phyloP scores from a whole-genome alignment of 1,139 yeast species.

The Geotrichum candidum region DNA sequence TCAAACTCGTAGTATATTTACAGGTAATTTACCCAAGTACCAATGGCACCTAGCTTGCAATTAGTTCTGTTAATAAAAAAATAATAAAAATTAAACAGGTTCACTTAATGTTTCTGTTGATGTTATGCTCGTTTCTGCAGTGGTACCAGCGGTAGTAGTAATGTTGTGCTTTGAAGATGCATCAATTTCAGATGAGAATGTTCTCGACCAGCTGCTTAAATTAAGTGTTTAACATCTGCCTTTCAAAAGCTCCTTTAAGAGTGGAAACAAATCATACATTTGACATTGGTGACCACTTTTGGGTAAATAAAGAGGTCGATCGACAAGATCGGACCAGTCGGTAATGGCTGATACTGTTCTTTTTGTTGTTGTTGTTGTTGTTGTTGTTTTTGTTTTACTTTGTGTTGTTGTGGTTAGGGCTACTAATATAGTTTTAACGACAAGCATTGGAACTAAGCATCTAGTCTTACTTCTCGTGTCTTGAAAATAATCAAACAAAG shows the following conservation, averaged over 20 bases:
- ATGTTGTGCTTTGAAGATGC: conserved; percentile 31
- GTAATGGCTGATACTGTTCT: not conserved
- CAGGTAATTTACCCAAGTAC: too few species aligned
- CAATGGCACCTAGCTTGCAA: not conserved
- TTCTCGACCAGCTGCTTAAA: conserved; percentile 63
- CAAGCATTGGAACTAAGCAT: not conserved
- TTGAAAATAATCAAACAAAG: too few species aligned
- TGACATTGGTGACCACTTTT: conserved; percentile 35
- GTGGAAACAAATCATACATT: conserved; percentile 60
- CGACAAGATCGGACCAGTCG: conserved; percentile 79
- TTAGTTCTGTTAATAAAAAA: not conserved
- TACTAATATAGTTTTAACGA: not conserved
- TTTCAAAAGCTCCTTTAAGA: conserved; percentile 74
- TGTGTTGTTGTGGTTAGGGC: not conserved
- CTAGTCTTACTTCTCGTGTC: not conserved
- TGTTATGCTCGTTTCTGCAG: not conserved
- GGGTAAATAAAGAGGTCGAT: conserved; percentile 41
- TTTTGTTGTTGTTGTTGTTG: too few species aligned
- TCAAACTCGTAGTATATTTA: not conserved
- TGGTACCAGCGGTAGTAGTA: conserved; percentile 21
- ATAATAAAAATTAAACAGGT: not conserved
- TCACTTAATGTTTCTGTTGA: not conserved
- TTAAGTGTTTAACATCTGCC: conserved; percentile 79
- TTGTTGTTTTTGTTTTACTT: too few species aligned
- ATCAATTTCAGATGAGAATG: conserved; percentile 29